Evolutionary conservation across 805 yeast genomes (phyloP).

Genomic region (Wickerhamia fluorescens): DNA sequence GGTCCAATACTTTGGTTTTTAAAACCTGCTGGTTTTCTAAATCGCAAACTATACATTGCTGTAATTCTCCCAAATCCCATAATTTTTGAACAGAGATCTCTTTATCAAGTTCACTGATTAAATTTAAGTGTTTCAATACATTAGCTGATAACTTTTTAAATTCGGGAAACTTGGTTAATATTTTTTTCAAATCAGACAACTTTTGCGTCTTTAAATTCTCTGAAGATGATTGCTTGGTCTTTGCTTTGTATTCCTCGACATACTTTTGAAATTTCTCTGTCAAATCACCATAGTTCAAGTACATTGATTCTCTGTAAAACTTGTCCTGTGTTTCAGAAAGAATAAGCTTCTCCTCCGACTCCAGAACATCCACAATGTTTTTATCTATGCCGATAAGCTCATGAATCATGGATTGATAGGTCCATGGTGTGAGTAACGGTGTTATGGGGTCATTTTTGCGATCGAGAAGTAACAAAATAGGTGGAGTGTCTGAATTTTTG

Average conservation of each 20-base stretch:
- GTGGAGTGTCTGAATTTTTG: slow-evolving; percentile 56
- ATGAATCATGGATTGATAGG: slow-evolving; percentile 96
- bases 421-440: slow-evolving; percentile 92
- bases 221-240: slow-evolving; percentile 58
- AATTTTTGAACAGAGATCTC: slow-evolving; percentile 56
- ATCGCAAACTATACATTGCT: slow-evolving; percentile 71
- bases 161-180: slow-evolving; percentile 91
- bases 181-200: slow-evolving; percentile 82
- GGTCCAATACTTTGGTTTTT: slow-evolving; percentile 44
- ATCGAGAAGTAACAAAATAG: slow-evolving; percentile 70
- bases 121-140: slow-evolving; percentile 85
- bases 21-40: slow-evolving; percentile 33
- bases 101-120: slow-evolving; percentile 80
- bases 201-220: slow-evolving; percentile 58
- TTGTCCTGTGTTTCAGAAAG: slow-evolving; percentile 60
- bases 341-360: slow-evolving; percentile 42
- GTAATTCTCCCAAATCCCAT: slow-evolving; percentile 85
- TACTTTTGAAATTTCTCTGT: slow-evolving; percentile 83
- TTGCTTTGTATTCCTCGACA: slow-evolving; percentile 73
- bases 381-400: slow-evolving; percentile 79
- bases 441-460: slow-evolving; percentile 89
- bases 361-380: slow-evolving; percentile 59
- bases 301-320: slow-evolving; percentile 77
- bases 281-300: slow-evolving; percentile 87
- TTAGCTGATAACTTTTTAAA: slow-evolving; percentile 81